Evolutionary conservation across 2,329 filamentous ascomycete species (phyloP), one percentile per base, ranked within the genome.

Genomic region (Exophiala spinifera): DNA sequence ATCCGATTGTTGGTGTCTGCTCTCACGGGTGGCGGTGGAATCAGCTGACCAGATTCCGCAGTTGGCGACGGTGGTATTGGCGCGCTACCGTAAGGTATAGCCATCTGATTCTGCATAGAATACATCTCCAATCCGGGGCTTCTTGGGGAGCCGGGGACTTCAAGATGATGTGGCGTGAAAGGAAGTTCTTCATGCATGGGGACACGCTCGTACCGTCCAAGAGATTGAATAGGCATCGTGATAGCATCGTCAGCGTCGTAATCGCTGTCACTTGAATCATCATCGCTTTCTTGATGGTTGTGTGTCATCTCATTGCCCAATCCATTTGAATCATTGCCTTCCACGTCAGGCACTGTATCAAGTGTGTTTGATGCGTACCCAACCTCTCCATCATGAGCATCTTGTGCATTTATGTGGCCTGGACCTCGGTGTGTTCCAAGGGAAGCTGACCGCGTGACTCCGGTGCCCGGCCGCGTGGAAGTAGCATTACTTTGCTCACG

Each of bases 351-450:
- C 13, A 64, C 56, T 10, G 57, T 37, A 8, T 57, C 47, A 23
- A 56, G 46, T 15, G 60, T 62, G 15, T 61, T 60, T 53, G 66
- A 67, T 21, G 36, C 11, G 14, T 55, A 28, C 1, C 43, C 14
- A 8, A 50, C 56, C 15, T 39, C 60, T 54, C 33, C 65, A n/a
- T 52, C 65, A 62, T 53, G 64, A 61, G 36, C 68, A 62, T 42
- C 67, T 64, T 55, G 66, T 62, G 49, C 62, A 60, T 39, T 33
- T 6, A 59, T 50, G 52, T 73, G 69, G 17, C 70, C 73, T 31
- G 73, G 73, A 0, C 71, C 70, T 23, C 70, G 67, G 20, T 72
- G 67, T 8, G 71, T 68, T 47, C 72, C 72, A 13, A 74, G 68
- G 2, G 72, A 72, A 6, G 72, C 54, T 31, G 70, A 69, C 31